Conservation (phyloP, 73 alveolate species). For the Symbiodinium pilosum region DNA sequence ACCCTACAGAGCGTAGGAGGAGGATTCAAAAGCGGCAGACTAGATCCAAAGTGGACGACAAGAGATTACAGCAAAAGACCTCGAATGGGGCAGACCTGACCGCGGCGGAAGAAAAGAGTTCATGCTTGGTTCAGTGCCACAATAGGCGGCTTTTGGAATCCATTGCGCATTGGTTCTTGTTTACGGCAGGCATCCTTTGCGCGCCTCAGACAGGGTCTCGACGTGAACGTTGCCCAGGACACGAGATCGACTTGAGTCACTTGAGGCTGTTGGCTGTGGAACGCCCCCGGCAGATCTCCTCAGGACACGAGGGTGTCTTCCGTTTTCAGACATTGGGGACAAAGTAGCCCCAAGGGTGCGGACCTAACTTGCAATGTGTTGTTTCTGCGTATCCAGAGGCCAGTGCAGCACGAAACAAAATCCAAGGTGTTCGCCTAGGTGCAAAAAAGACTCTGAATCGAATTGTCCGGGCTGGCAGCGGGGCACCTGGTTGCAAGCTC, state of each 20-base stretch:
- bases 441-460: background rate
- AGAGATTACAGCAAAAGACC: background rate
- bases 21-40: conserved; percentile 43
- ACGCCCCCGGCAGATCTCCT: background rate
- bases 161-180: too few relatives aligned
- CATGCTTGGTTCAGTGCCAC: too few relatives aligned
- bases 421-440: background rate
- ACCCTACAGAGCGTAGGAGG: conserved; percentile 54
- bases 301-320: background rate
- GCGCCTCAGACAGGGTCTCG: background rate
- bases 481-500: background rate
- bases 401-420: background rate
- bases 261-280: too few relatives aligned
- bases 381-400: background rate
- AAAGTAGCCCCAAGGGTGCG: background rate
- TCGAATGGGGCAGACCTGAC: background rate
- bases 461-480: background rate
- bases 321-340: background rate
- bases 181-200: background rate
- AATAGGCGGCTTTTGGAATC: too few relatives aligned
- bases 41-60: background rate
- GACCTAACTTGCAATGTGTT: background rate
- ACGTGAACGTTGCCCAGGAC: background rate
- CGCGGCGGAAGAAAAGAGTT: background rate
- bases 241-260: too few relatives aligned